These are phyloP conservation scores for Yamadazyma friedrichii DNA, from an alignment of 1,139 yeast species.

Conservation along the genomic window DNA sequence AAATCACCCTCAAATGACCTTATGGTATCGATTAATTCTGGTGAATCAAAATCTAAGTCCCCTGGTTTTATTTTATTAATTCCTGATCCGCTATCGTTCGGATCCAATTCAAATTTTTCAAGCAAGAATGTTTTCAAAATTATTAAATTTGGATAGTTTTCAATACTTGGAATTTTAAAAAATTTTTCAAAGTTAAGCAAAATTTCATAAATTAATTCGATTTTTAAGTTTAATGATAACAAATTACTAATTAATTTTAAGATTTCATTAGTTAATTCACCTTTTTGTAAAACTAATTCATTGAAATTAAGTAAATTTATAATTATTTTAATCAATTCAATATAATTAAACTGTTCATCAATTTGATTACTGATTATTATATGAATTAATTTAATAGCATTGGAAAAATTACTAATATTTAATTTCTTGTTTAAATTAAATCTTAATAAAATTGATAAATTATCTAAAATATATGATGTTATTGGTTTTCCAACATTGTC, in stretches of 20 bases:
- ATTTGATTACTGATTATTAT: constrained; percentile 8
- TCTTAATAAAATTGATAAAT: constrained; percentile 34
- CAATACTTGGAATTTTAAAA: constrained; percentile 7
- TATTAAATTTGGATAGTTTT: constrained; percentile 7
- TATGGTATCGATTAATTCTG: constrained; percentile 23
- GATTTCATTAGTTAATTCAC: constrained; percentile 25
- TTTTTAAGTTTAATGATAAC: constrained; percentile 18
- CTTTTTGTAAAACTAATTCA: constrained; percentile 16
- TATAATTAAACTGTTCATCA: constrained; percentile 26
- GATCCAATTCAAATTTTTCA: constrained; percentile 10
- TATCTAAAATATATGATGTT: constrained; percentile 37
- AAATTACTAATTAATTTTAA: constrained; percentile 21
- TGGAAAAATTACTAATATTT: constrained; percentile 27
- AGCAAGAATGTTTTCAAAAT: constrained; percentile 8
- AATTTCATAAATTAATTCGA: constrained; percentile 30
- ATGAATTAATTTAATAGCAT: constrained; percentile 11
- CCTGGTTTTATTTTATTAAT: constrained; percentile 13
- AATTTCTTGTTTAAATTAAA: constrained; percentile 40
- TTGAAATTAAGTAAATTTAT: constrained; percentile 28
- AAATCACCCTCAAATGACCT: constrained; percentile 16
- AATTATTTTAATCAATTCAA: constrained; percentile 27
- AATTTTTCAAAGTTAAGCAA: constrained; percentile 29
- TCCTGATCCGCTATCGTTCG: background rate
- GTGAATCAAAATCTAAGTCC: constrained; percentile 32
- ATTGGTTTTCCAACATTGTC: constrained; percentile 28